phyloP scores from a whole-genome alignment of 768 basidiomycete genomes.

The Pleurotus tuoliensis region DNA sequence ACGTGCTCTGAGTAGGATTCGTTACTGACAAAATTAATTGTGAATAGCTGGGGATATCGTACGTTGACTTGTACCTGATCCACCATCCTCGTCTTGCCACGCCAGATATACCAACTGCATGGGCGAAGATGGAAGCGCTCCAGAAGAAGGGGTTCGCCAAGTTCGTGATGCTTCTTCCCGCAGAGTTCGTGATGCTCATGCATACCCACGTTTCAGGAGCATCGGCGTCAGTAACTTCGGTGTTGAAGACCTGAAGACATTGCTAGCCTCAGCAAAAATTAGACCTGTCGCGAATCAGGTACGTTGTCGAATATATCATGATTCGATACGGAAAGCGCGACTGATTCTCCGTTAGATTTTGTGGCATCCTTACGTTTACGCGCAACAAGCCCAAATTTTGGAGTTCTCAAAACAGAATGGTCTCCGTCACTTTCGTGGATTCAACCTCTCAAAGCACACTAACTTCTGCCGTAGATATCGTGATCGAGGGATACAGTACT shows the following conservation, averaged over 20 bases:
- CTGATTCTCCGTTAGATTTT: conserved; percentile 34
- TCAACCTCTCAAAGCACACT: not conserved
- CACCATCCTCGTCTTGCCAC: conserved; percentile 50
- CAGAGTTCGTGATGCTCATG: not conserved
- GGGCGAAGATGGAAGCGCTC: conserved; percentile 61
- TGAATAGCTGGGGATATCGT: conserved; percentile 53
- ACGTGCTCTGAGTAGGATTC: no score
- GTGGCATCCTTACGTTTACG: conserved; percentile 69
- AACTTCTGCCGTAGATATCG: conserved; percentile 29
- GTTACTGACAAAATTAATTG: no score
- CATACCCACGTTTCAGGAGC: conserved; percentile 36
- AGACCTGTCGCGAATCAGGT: conserved; percentile 71
- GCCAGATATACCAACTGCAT: conserved; percentile 58
- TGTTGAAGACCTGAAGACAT: conserved; percentile 45
- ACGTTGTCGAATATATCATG: not conserved
- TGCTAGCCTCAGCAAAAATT: conserved; percentile 57
- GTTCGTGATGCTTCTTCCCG: conserved; percentile 24
- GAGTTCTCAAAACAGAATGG: conserved; percentile 53
- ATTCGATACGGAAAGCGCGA: not conserved
- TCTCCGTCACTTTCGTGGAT: no score
- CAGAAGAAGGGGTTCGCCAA: conserved; percentile 54
- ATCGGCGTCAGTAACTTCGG: conserved; percentile 74
- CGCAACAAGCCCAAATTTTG: conserved; percentile 47
- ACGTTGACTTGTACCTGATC: conserved; percentile 71
- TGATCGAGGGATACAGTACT: conserved; percentile 69